Evolutionary conservation across 306 rosid species (phyloP).

Genomic region (Casuarina equisetifolia): DNA sequence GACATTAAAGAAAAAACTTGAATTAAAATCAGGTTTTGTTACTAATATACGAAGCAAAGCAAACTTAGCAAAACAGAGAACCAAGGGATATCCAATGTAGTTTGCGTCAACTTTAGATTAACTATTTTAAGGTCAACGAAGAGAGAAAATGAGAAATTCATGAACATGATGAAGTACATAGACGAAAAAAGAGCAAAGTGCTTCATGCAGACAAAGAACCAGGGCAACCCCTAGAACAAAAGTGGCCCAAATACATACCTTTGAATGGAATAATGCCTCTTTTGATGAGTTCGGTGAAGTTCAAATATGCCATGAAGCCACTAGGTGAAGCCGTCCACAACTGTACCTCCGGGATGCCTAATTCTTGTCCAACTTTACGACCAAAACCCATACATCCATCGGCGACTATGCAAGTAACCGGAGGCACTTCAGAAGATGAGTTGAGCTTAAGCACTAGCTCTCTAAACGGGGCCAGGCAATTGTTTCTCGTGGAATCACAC

Average conservation of each 20-base stretch:
- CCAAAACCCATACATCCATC: constrained; percentile 28
- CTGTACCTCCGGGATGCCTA: constrained; percentile 25
- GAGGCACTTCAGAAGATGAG: constrained; percentile 19
- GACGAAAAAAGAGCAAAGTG: too few relatives aligned
- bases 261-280: constrained; percentile 25
- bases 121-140: not conserved
- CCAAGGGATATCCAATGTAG: too few relatives aligned
- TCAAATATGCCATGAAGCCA: constrained; percentile 18
- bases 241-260: constrained; percentile 4
- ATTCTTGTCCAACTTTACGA: constrained; percentile 10
- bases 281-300: constrained; percentile 12
- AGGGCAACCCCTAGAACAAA: not conserved
- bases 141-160: not conserved
- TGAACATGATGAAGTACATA: too few relatives aligned
- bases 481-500: constrained; percentile 27
- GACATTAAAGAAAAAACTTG: too few relatives aligned
- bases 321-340: constrained; percentile 32
- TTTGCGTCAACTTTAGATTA: too few relatives aligned
- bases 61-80: too few relatives aligned
- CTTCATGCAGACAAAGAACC: not conserved
- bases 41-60: too few relatives aligned
- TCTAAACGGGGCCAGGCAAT: constrained; percentile 16
- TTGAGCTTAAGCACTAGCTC: constrained; percentile 25
- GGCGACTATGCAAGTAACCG: constrained; percentile 11
- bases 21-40: too few relatives aligned